phyloP scores from a whole-genome alignment of 2,329 filamentous ascomycete species.

The Aspergillus clavatus region DNA sequence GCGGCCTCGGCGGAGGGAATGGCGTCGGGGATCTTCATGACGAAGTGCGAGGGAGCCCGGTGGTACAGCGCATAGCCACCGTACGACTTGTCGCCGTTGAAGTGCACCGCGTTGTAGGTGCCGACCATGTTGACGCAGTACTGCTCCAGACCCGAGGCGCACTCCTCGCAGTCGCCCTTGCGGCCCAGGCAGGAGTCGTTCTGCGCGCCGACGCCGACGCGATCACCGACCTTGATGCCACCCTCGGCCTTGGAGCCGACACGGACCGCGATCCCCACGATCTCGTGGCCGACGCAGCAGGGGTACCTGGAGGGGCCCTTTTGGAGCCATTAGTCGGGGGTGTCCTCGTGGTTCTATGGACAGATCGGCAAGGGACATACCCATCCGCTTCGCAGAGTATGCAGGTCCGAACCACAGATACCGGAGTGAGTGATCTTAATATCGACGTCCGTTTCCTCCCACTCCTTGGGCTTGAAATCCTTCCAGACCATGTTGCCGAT shows the following conservation, averaged over 20 bases:
- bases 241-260: slow-evolving; percentile 46
- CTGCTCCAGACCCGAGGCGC: slow-evolving; percentile 38
- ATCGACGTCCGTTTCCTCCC: slow-evolving; percentile 61
- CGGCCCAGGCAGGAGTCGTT: slow-evolving; percentile 47
- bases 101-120: slow-evolving; percentile 27
- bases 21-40: slow-evolving; percentile 41
- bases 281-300: slow-evolving; percentile 60
- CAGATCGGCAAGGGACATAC: slow-evolving; percentile 15
- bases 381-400: slow-evolving; percentile 51
- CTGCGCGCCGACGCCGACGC: slow-evolving; percentile 56
- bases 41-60: slow-evolving; percentile 54
- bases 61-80: slow-evolving; percentile 61
- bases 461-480: slow-evolving; percentile 58
- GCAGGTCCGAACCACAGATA: slow-evolving; percentile 59
- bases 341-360: neutral
- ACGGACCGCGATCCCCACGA: slow-evolving; percentile 55
- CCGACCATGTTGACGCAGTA: slow-evolving; percentile 25
- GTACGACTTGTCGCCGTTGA: slow-evolving; percentile 57
- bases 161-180: slow-evolving; percentile 49
- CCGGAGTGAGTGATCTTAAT: slow-evolving; percentile 61
- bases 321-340: neutral
- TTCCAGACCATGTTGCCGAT: slow-evolving; percentile 51
- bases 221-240: slow-evolving; percentile 31
- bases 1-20: slow-evolving; percentile 14
- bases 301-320: slow-evolving; percentile 36